These are phyloP conservation scores for Ricinus communis DNA, from an alignment of 345 rosid genomes.

Conservation along the genomic window DNA sequence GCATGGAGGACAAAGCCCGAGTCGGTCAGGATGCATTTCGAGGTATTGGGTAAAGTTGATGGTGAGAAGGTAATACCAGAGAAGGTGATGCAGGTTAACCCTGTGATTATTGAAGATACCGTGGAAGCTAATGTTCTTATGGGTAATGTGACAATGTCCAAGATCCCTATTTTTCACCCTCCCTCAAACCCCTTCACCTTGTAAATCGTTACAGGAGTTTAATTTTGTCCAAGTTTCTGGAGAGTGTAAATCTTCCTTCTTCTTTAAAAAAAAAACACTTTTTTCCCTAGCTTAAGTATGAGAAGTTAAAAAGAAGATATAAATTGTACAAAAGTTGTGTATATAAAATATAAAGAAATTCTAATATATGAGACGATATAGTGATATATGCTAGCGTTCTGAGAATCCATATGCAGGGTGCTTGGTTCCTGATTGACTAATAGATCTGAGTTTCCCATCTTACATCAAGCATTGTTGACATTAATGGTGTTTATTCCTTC, in stretches of 20 bases:
- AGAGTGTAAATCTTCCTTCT: neutral
- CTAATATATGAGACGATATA: too few relatives aligned
- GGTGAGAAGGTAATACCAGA: constrained; percentile 73
- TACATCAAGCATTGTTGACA: too few relatives aligned
- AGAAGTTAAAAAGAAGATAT: neutral
- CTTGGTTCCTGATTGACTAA: too few relatives aligned
- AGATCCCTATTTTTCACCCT: constrained; percentile 50
- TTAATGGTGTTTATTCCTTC: too few relatives aligned
- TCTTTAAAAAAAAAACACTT: too few relatives aligned
- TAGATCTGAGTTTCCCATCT: too few relatives aligned
- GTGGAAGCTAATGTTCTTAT: constrained; percentile 47
- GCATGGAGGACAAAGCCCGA: constrained; percentile 88
- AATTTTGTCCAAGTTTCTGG: neutral
- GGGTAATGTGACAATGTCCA: constrained; percentile 61
- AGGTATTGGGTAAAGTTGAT: constrained; percentile 86
- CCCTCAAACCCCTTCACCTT: constrained; percentile 65
- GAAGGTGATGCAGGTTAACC: constrained; percentile 64
- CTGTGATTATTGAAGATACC: constrained; percentile 62
- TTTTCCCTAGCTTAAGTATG: neutral
- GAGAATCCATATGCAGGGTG: too few relatives aligned
- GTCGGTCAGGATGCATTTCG: constrained; percentile 68
- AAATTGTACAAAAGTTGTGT: neutral
- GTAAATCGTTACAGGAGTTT: constrained; percentile 25
- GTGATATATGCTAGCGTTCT: too few relatives aligned
- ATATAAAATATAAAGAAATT: neutral